A percentile compares a stretch with the other conserved stretches of the same genome.
Evolutionary conservation across 768 basidiomycete species (phyloP).

Genomic region (Boletus huronensis): DNA sequence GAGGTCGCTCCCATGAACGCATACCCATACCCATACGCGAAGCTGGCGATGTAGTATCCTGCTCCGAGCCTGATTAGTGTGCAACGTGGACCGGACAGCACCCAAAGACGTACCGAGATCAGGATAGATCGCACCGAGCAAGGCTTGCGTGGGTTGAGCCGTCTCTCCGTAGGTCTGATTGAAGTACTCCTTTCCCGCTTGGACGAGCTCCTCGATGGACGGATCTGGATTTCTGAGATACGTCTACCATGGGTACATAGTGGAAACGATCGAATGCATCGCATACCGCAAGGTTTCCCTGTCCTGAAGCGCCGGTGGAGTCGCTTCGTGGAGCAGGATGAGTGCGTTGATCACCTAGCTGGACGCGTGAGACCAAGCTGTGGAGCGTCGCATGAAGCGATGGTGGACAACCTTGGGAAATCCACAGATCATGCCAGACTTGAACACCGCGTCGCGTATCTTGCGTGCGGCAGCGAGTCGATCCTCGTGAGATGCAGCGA

Average conservation of each 20-base stretch:
- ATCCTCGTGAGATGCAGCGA: slow-evolving; percentile 32
- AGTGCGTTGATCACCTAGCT: slow-evolving; percentile 51
- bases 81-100: neutral
- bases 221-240: slow-evolving; percentile 38
- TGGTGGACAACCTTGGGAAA: slow-evolving; percentile 47
- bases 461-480: slow-evolving; percentile 46
- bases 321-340: slow-evolving; percentile 45
- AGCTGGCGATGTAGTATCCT: slow-evolving; percentile 53
- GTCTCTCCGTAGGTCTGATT: slow-evolving; percentile 54
- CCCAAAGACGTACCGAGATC: slow-evolving; percentile 50
- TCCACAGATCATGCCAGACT: slow-evolving; percentile 55
- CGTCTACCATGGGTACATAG: neutral
- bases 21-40: slow-evolving; percentile 59
- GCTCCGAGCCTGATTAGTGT: neutral
- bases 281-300: slow-evolving; percentile 44
- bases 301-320: slow-evolving; percentile 51
- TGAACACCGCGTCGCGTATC: slow-evolving; percentile 61
- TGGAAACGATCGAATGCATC: neutral
- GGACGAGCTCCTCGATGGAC: slow-evolving; percentile 42
- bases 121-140: slow-evolving; percentile 54
- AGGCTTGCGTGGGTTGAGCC: slow-evolving; percentile 41
- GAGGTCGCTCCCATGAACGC: slow-evolving; percentile 45
- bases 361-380: neutral
- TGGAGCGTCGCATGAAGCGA: neutral
- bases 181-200: slow-evolving; percentile 44